Evolutionary conservation across 148 eudicot genomes (phyloP).

Genomic region (Pouteria glomerata): DNA sequence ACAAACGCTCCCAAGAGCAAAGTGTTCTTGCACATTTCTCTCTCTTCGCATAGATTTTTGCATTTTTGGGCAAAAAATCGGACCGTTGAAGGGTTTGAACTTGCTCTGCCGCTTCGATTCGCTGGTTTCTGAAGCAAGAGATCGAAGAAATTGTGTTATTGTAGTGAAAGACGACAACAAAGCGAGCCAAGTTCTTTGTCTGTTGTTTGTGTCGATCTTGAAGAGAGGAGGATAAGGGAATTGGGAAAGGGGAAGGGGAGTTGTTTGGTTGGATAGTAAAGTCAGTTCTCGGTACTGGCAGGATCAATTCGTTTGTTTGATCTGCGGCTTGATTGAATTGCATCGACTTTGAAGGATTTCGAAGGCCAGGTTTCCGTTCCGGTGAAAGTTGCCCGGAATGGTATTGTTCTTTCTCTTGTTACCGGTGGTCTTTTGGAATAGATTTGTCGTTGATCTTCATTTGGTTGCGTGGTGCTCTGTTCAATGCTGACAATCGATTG

Average conservation of each 20-base stretch:
- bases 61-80: not conserved
- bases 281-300: constrained; percentile 8
- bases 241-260: not conserved
- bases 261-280: not conserved
- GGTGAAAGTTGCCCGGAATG: constrained; percentile 34
- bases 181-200: not conserved
- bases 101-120: not conserved
- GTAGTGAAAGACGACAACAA: not conserved
- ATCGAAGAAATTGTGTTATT: not conserved
- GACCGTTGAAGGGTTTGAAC: not conserved
- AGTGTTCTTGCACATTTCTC: no score
- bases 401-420: constrained; percentile 22
- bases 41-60: no score
- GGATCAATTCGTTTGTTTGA: constrained; percentile 16
- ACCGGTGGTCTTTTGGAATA: constrained; percentile 1
- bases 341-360: not conserved
- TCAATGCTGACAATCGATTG: constrained; percentile 10
- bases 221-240: not conserved
- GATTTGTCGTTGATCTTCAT: constrained; percentile 13
- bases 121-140: not conserved
- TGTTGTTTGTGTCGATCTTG: not conserved
- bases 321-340: constrained; percentile 2
- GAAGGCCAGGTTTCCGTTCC: constrained; percentile 37
- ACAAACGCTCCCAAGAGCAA: no score
- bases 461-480: constrained; percentile 5